These are phyloP conservation scores for Aspergillus nanangensis DNA, from an alignment of 495 filamentous ascomycete species.

Conservation along the genomic window DNA sequence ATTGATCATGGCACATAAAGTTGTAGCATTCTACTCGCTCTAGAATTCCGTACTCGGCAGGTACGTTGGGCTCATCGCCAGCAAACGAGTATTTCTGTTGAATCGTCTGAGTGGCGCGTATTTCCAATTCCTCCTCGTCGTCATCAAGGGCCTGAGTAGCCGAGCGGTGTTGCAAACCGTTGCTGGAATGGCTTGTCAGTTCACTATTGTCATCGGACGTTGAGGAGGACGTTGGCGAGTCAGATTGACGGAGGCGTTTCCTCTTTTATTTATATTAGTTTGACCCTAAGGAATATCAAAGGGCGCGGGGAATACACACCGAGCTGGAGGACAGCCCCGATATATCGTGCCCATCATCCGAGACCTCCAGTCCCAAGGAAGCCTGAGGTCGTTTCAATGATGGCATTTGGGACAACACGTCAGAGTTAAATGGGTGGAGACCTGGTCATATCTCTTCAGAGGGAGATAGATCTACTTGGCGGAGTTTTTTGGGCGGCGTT, in stretches of 20 bases:
- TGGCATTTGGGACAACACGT: slow-evolving; percentile 28
- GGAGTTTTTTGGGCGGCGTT: no score
- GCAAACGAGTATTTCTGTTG: slow-evolving; percentile 50
- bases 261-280: slow-evolving; percentile 24
- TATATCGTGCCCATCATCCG: slow-evolving; percentile 43
- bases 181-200: slow-evolving; percentile 19
- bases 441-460: no score
- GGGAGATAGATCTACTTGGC: no score
- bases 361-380: slow-evolving; percentile 38
- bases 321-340: slow-evolving; percentile 38
- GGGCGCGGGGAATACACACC: slow-evolving; percentile 9
- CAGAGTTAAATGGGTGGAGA: not conserved
- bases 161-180: slow-evolving; percentile 16
- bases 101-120: slow-evolving; percentile 68
- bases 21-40: slow-evolving; percentile 81
- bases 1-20: slow-evolving; percentile 88
- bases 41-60: slow-evolving; percentile 80
- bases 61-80: slow-evolving; percentile 58
- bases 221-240: slow-evolving; percentile 18
- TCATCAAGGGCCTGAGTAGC: slow-evolving; percentile 34
- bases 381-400: slow-evolving; percentile 45
- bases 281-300: no score
- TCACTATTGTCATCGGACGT: slow-evolving; percentile 22
- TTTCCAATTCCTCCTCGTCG: slow-evolving; percentile 51
- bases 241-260: slow-evolving; percentile 34